Evolutionary conservation across 1,139 yeast species (phyloP).

Genomic region (Williopsis jadinii): DNA sequence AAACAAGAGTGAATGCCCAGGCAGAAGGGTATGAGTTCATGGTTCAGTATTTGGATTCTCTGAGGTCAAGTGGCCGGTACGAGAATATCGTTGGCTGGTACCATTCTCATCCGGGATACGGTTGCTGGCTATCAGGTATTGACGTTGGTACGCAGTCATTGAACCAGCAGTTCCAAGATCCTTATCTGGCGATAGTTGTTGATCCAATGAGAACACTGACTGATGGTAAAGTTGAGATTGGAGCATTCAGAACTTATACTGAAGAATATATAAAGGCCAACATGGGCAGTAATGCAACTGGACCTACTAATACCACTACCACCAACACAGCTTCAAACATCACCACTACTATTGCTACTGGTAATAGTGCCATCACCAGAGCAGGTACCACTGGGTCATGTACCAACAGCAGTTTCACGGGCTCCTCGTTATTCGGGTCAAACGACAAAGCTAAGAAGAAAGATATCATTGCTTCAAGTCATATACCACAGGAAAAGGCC

Average conservation of each 20-base stretch:
- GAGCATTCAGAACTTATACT: slow-evolving; percentile 83
- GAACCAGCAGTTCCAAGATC: slow-evolving; percentile 86
- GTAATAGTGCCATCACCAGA: neutral
- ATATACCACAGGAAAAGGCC: slow-evolving; percentile 40
- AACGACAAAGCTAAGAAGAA: slow-evolving; percentile 5
- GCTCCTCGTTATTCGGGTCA: neutral
- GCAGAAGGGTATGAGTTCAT: slow-evolving; percentile 92
- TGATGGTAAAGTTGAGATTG: slow-evolving; percentile 72
- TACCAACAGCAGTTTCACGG: slow-evolving; percentile 3
- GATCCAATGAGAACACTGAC: slow-evolving; percentile 71
- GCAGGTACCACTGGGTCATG: slow-evolving; percentile 12
- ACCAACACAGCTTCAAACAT: neutral
- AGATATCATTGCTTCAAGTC: neutral
- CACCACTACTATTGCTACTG: slow-evolving; percentile 2
- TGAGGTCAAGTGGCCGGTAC: slow-evolving; percentile 44
- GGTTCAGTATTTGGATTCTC: slow-evolving; percentile 70
- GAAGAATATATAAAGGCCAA: slow-evolving; percentile 28
- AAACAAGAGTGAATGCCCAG: slow-evolving; percentile 91
- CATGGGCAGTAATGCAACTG: neutral
- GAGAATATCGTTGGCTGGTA: slow-evolving; percentile 87
- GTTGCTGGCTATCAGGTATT: slow-evolving; percentile 88
- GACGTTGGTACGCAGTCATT: slow-evolving; percentile 83
- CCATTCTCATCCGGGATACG: slow-evolving; percentile 97
- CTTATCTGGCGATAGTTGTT: slow-evolving; percentile 80
- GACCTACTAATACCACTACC: neutral